phyloP scores from a whole-genome alignment of 805 yeast species.

The Lipomyces lipofer region DNA sequence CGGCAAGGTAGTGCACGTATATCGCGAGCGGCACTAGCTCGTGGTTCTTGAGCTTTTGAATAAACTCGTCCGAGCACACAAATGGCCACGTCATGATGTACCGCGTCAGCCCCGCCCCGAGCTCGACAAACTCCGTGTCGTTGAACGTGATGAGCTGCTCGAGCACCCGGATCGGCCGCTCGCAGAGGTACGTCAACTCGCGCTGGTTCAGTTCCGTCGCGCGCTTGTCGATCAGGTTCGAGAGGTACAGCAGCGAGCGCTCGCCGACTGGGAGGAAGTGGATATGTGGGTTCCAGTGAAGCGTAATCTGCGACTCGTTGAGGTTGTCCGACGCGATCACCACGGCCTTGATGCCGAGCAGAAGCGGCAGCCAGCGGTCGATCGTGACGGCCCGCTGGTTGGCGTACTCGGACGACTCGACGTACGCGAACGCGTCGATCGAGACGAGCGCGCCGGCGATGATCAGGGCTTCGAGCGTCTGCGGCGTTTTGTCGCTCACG shows the following conservation, averaged over 20 bases:
- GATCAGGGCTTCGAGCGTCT: constrained; percentile 25
- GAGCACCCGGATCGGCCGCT: constrained; percentile 29
- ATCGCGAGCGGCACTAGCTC: constrained; percentile 28
- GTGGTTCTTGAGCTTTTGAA: constrained; percentile 22
- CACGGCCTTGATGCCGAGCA: constrained; percentile 29
- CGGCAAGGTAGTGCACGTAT: constrained; percentile 30
- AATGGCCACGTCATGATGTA: constrained; percentile 32
- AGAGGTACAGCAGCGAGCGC: constrained; percentile 25
- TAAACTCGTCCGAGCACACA: constrained; percentile 30
- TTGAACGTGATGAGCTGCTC: constrained; percentile 29
- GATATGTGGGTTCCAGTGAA: constrained; percentile 29
- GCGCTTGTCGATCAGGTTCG: constrained; percentile 26
- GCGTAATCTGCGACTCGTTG: constrained; percentile 16
- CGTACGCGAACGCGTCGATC: constrained; percentile 28
- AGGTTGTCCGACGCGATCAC: constrained; percentile 25
- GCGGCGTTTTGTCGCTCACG: constrained; percentile 21
- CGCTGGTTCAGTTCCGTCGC: constrained; percentile 29
- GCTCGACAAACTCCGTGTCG: constrained; percentile 27
- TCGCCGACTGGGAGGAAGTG: constrained; percentile 29
- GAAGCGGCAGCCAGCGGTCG: constrained; percentile 31
- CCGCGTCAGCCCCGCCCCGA: constrained; percentile 28
- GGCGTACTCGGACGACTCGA: constrained; percentile 22
- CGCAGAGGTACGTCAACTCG: constrained; percentile 26
- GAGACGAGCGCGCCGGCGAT: constrained; percentile 29
- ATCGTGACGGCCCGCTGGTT: constrained; percentile 22